Evolutionary conservation across 2,329 filamentous ascomycete genomes (phyloP).

Genomic region (Tolypocladium ovalisporum): DNA sequence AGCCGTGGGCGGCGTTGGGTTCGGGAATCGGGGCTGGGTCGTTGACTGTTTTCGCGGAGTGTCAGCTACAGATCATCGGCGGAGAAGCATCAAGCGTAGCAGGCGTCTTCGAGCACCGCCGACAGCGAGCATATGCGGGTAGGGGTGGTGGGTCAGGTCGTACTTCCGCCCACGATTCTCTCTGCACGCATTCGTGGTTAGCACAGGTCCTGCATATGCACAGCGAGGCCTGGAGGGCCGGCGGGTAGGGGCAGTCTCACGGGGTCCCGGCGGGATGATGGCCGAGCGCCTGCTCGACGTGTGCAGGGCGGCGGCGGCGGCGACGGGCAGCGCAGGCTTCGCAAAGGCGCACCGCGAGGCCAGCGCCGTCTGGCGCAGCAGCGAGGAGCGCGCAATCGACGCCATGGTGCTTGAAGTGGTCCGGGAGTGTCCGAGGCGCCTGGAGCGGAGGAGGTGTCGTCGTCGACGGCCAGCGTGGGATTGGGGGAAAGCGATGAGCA

Average conservation of each 20-base stretch:
- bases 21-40: conserved; percentile 69
- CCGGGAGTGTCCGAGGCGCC: neutral
- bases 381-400: conserved; percentile 41
- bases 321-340: conserved; percentile 39
- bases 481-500: neutral
- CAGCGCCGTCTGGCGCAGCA: conserved; percentile 42
- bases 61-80: conserved; percentile 1
- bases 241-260: conserved; percentile 39
- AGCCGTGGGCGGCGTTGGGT: conserved; percentile 70
- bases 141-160: conserved; percentile 8
- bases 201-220: conserved; percentile 12
- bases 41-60: conserved; percentile 52
- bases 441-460: neutral
- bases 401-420: conserved; percentile 30
- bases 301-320: conserved; percentile 78
- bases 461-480: neutral
- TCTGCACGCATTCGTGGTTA: conserved; percentile 46
- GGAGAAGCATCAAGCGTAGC: neutral
- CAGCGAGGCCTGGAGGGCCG: neutral
- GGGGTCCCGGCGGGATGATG: conserved; percentile 77
- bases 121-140: neutral
- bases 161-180: conserved; percentile 66
- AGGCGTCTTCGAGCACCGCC: too few species aligned
- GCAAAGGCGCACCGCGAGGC: conserved; percentile 24
- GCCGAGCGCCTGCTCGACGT: conserved; percentile 64